Evolutionary conservation across 2,329 filamentous ascomycete species (phyloP).

Genomic region (Sclerotiophoma versabilis): DNA sequence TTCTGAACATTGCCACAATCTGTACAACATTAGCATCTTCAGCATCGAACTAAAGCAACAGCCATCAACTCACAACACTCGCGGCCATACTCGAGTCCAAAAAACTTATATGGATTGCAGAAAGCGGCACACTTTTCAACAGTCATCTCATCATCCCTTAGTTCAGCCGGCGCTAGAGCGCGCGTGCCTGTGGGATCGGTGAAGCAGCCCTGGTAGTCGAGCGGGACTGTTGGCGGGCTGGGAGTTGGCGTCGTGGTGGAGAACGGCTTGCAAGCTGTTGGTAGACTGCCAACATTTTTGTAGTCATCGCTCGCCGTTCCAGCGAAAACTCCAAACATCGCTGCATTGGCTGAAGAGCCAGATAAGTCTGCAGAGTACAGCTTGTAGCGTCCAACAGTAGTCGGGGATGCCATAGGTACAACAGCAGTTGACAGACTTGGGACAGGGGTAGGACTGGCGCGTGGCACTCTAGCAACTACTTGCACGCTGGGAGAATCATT

Average conservation of each 20-base stretch:
- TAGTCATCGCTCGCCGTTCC: slow-evolving; percentile 28
- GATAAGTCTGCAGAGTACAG: slow-evolving; percentile 35
- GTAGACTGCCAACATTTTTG: slow-evolving; percentile 26
- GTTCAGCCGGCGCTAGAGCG: slow-evolving; percentile 22
- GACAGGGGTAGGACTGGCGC: slow-evolving; percentile 28
- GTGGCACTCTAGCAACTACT: slow-evolving; percentile 32
- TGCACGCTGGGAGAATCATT: slow-evolving; percentile 22
- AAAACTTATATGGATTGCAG: slow-evolving; percentile 31
- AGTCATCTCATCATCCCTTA: slow-evolving; percentile 25
- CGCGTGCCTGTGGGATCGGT: slow-evolving; percentile 22
- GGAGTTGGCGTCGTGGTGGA: slow-evolving; percentile 15
- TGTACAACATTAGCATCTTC: background rate
- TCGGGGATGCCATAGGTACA: slow-evolving; percentile 34
- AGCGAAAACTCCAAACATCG: slow-evolving; percentile 30
- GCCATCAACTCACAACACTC: slow-evolving; percentile 20
- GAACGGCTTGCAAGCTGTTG: slow-evolving; percentile 25
- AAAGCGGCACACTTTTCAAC: slow-evolving; percentile 30
- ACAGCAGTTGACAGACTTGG: slow-evolving; percentile 33
- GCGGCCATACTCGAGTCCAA: slow-evolving; percentile 32
- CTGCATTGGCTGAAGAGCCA: slow-evolving; percentile 20
- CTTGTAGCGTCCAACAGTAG: slow-evolving; percentile 33
- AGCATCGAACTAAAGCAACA: background rate
- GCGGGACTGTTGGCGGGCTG: slow-evolving; percentile 3
- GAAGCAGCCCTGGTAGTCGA: slow-evolving; percentile 34
- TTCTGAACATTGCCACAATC: slow-evolving; percentile 28